A percentile compares a stretch with the other conserved stretches of the same genome.
phyloP scores from a whole-genome alignment of 116 monocot genomes.

The Dioscorea cayenensis region DNA sequence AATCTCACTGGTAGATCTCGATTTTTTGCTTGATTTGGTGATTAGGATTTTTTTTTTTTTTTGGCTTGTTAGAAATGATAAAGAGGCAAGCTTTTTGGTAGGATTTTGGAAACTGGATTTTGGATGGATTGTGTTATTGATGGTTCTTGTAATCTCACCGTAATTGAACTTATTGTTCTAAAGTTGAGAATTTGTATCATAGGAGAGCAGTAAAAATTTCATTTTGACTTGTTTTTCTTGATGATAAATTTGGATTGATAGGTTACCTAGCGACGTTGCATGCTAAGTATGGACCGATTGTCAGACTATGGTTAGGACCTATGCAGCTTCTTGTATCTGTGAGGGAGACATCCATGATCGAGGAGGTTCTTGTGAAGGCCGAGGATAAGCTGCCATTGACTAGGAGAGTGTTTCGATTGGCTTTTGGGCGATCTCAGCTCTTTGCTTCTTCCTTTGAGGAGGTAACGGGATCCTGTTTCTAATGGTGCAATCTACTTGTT shows the following conservation, averaged over 20 bases:
- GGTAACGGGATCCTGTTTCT: constrained; percentile 14
- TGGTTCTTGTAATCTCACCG: no score
- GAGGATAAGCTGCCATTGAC: constrained; percentile 54
- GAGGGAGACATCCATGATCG: constrained; percentile 41
- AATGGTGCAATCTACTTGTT: no score
- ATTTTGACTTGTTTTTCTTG: background rate
- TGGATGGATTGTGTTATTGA: background rate
- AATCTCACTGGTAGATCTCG: constrained; percentile 30
- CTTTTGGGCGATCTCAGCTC: constrained; percentile 44
- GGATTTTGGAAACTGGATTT: background rate
- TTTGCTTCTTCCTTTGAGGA: constrained; percentile 58
- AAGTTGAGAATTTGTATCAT: no score
- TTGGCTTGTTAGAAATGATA: background rate
- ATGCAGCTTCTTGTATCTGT: constrained; percentile 65
- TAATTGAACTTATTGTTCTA: no score
- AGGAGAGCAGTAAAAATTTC: no score
- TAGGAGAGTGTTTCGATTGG: constrained; percentile 41
- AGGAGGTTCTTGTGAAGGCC: constrained; percentile 46
- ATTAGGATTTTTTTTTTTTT: background rate
- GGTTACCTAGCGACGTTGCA: constrained; percentile 50
- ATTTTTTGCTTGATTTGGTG: background rate
- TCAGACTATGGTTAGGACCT: constrained; percentile 61
- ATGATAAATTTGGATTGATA: background rate
- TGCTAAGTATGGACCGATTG: constrained; percentile 54
- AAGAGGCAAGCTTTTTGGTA: no score